Evolutionary conservation across 495 filamentous ascomycete species (phyloP).

Genomic region (Symbiotaphrina buchneri): DNA sequence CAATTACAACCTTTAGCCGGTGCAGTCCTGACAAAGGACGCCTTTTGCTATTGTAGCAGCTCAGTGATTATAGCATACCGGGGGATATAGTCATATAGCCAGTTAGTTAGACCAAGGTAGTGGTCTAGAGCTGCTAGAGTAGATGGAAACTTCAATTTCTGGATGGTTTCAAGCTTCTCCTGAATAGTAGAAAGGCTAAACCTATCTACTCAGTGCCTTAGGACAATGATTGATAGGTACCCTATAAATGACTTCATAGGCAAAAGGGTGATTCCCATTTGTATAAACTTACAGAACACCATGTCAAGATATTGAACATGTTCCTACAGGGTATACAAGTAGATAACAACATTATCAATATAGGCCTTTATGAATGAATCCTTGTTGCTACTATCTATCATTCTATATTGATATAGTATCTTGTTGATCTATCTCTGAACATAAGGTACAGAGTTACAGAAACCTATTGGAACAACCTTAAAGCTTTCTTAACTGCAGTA

Average conservation of each 20-base stretch:
- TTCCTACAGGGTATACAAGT: background rate
- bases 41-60: slow-evolving; percentile 1
- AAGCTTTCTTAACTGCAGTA: too few relatives aligned
- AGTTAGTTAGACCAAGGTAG: slow-evolving; percentile 3
- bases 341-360: slow-evolving; percentile 3
- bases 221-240: background rate
- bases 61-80: background rate
- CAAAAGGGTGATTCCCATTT: background rate
- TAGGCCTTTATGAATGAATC: background rate
- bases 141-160: background rate
- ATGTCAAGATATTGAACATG: slow-evolving; percentile 1
- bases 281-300: background rate
- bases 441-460: too few relatives aligned
- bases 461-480: too few relatives aligned
- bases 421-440: too few relatives aligned
- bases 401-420: too few relatives aligned
- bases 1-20: background rate
- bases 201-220: slow-evolving; percentile 1
- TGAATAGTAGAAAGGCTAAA: background rate
- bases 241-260: slow-evolving; percentile 1
- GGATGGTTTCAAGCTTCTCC: slow-evolving; percentile 1
- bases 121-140: background rate
- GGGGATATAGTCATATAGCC: slow-evolving; percentile 1
- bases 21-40: background rate
- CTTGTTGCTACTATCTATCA: too few relatives aligned